Conservation (phyloP, 208 protist species). For the Ichthyophonus hoferi region DNA sequence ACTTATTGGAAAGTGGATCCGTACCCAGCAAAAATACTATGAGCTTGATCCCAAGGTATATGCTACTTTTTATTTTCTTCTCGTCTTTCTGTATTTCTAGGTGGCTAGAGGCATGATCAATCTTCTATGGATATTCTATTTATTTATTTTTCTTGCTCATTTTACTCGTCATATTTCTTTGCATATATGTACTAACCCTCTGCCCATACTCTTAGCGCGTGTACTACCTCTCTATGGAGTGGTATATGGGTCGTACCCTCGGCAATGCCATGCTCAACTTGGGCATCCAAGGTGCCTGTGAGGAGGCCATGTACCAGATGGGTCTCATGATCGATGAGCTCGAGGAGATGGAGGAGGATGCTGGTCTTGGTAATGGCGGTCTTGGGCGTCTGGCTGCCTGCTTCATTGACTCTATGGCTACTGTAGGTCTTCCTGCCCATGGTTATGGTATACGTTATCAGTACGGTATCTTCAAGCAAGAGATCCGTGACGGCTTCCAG, state of each 20-base stretch:
- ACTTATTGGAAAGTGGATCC: constrained; percentile 43
- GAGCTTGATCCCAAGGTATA: constrained; percentile 56
- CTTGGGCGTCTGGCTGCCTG: constrained; percentile 68
- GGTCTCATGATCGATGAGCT: constrained; percentile 68
- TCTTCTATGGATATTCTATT: no score
- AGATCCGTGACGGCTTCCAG: constrained; percentile 61
- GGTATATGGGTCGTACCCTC: constrained; percentile 59
- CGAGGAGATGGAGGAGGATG: constrained; percentile 55
- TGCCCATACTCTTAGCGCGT: constrained; percentile 55
- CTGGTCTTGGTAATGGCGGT: constrained; percentile 72
- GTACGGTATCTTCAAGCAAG: constrained; percentile 75
- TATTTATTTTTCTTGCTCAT: no score
- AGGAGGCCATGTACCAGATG: constrained; percentile 55
- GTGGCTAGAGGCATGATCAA: no score
- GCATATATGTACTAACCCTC: not conserved
- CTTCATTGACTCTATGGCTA: constrained; percentile 73
- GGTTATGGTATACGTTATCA: constrained; percentile 70
- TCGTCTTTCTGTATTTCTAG: no score
- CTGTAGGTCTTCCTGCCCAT: constrained; percentile 62
- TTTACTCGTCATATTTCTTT: not conserved
- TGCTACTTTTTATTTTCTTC: not conserved
- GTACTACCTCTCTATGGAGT: constrained; percentile 73
- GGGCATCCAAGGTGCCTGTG: constrained; percentile 49
- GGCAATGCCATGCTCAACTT: constrained; percentile 65
- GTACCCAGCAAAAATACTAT: constrained; percentile 55